Evolutionary conservation across 2,329 filamentous ascomycete genomes (phyloP), one percentile per base, ranked within the genome.

Genomic region (Purpureocillium lavendulum): DNA sequence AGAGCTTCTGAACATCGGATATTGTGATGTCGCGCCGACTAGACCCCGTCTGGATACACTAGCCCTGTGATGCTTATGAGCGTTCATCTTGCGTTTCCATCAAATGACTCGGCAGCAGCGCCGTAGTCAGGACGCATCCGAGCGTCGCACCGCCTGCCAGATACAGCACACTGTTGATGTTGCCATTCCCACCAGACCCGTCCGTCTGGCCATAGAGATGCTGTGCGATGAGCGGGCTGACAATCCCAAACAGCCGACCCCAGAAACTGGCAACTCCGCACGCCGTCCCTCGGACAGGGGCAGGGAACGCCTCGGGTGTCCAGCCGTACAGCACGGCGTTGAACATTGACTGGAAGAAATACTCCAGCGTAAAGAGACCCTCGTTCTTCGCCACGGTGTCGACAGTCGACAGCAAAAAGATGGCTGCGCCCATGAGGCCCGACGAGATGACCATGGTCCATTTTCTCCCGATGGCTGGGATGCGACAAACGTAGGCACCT

Each of bases 241-340:
- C 65, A 33, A 80, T 78, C 9, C 71, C 70, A 46, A 75, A 75
- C 17, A 79, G 39, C 2, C 75, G 55, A 2, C 75, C 75, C 71
- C 72, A 77, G 49, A 77, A 79, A 43, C 70, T 72, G 2, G 74
- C 72, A 11, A 77, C 44, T 0, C 76, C 75, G 47, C 69, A 72
- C 0, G 75, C 75, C 0, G 73, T 75, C 3, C 73, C 75, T 1
- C 74, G 61, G 33, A 72, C 62, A 0, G 73, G 69, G 3, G 68
- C 71, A 0, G 73, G 73, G 54, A 79, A 78, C 1, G 71, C 71
- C 47, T 79, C 73, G 0, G 75, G 75, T 0, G 74, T 78, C 55
- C 64, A 70, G 0, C 64, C 66, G 39, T 67, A 70, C 33, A 60
- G 40, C 0, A 58, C 56, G 8, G 45, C 55, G 11, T 54, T 59